Conservation (phyloP, 2,329 filamentous ascomycete species). For the Botrytis aclada region DNA sequence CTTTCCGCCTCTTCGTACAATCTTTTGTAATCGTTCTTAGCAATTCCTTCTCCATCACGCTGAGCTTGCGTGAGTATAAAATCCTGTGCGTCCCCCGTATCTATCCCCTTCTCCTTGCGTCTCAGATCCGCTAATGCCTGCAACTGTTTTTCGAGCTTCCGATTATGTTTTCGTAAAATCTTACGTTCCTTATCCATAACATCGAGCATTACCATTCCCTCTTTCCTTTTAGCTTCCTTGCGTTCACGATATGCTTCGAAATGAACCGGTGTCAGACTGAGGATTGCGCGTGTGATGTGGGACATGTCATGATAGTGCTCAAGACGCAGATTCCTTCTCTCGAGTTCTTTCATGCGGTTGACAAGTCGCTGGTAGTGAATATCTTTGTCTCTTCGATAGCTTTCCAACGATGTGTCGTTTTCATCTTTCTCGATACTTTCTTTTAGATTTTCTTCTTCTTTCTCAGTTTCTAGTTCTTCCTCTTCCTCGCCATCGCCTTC, state of each 20-base stretch:
- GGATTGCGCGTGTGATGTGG: background rate
- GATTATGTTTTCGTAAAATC: background rate
- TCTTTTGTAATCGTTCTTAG: background rate
- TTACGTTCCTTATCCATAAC: background rate
- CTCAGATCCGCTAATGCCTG: background rate
- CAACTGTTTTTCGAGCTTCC: background rate
- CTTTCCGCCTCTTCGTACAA: background rate
- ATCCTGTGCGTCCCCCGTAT: background rate
- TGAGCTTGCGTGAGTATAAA: background rate
- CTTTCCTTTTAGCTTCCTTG: constrained; percentile 2
- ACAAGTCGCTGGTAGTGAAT: background rate
- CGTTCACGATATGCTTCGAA: constrained; percentile 7
- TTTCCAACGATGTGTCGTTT: too few species aligned
- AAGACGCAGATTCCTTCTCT: background rate
- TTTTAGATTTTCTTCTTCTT: background rate
- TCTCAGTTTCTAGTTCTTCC: background rate
- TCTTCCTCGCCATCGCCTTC: background rate
- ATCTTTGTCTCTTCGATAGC: background rate
- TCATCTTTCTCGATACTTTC: constrained; percentile 5
- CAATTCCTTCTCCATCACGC: background rate
- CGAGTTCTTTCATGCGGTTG: background rate
- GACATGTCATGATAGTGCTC: background rate
- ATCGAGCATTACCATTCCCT: background rate
- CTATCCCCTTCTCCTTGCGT: background rate
- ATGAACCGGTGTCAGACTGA: constrained; percentile 1